Percentiles rank a stretch among this genome's conserved stretches.
These are phyloP conservation scores for Lindgomyces ingoldianus DNA, from an alignment of 495 filamentous ascomycete genomes.

Conservation along the genomic window DNA sequence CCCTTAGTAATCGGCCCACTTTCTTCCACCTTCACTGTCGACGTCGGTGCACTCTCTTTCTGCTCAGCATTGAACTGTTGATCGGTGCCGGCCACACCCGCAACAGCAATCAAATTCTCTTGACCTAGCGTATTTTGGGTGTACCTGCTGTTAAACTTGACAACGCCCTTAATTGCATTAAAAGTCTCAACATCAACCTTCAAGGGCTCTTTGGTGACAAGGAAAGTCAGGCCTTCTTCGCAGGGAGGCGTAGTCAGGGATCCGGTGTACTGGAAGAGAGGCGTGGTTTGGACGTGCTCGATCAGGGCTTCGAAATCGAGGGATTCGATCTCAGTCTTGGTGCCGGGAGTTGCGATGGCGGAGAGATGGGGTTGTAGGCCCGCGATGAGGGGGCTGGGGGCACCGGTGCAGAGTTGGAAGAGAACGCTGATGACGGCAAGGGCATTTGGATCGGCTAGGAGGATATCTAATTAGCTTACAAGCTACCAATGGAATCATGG, in stretches of 20 bases:
- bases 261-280: constrained; percentile 59
- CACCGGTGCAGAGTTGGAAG: constrained; percentile 56
- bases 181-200: constrained; percentile 56
- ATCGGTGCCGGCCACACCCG: background rate
- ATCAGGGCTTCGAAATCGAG: constrained; percentile 60
- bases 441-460: constrained; percentile 20
- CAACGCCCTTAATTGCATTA: constrained; percentile 56
- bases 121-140: constrained; percentile 59
- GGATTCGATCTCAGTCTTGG: constrained; percentile 54
- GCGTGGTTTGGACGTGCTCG: constrained; percentile 51
- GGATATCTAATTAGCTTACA: too few relatives aligned
- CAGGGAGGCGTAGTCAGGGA: constrained; percentile 72
- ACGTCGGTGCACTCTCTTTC: background rate
- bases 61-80: background rate
- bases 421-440: constrained; percentile 62
- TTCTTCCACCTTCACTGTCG: background rate
- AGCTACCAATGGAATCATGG: too few relatives aligned
- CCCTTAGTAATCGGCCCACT: constrained; percentile 9
- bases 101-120: constrained; percentile 53
- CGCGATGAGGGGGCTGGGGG: constrained; percentile 53
- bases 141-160: constrained; percentile 66
- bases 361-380: constrained; percentile 55
- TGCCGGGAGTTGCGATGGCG: constrained; percentile 58
- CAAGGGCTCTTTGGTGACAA: constrained; percentile 56
- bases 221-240: constrained; percentile 61